These are phyloP conservation scores for Salix purpurea DNA, from an alignment of 345 rosid species.

Conservation along the genomic window DNA sequence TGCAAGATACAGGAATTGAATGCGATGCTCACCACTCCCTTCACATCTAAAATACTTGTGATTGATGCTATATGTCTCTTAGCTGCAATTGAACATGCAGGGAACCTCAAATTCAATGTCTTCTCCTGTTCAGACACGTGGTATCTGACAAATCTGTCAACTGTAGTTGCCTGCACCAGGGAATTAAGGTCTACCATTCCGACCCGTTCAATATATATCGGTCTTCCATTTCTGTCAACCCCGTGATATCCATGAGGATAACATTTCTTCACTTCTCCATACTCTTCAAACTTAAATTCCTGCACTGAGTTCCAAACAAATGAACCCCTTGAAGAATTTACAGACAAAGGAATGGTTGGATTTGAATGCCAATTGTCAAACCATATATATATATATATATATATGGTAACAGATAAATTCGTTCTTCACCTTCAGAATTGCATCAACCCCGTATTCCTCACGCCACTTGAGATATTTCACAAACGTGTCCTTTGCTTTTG, in stretches of 20 bases:
- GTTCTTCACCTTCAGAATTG: constrained; percentile 35
- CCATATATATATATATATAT: too few relatives aligned
- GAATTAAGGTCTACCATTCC: constrained; percentile 54
- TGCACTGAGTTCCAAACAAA: constrained; percentile 13
- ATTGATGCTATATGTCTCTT: constrained; percentile 50
- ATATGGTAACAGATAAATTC: background rate
- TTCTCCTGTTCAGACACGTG: constrained; percentile 62
- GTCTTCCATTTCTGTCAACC: constrained; percentile 56
- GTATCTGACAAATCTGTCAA: constrained; percentile 45
- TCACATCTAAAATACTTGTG: constrained; percentile 58
- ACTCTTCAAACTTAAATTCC: constrained; percentile 51
- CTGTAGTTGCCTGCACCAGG: constrained; percentile 37
- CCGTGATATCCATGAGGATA: constrained; percentile 69
- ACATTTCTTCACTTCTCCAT: constrained; percentile 42
- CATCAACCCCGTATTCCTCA: constrained; percentile 40
- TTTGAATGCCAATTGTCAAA: too few relatives aligned
- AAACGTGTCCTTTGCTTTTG: constrained; percentile 45
- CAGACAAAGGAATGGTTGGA: background rate
- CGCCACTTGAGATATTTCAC: constrained; percentile 52
- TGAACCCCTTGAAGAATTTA: background rate
- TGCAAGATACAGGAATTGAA: background rate
- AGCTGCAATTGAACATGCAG: constrained; percentile 58
- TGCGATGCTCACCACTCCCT: constrained; percentile 50
- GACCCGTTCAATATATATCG: constrained; percentile 49
- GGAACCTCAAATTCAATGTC: constrained; percentile 43